Percentiles rank a stretch among this genome's conserved stretches.
phyloP scores from a whole-genome alignment of 192 early-diverging fungal genomes.

The Podila epigama region DNA sequence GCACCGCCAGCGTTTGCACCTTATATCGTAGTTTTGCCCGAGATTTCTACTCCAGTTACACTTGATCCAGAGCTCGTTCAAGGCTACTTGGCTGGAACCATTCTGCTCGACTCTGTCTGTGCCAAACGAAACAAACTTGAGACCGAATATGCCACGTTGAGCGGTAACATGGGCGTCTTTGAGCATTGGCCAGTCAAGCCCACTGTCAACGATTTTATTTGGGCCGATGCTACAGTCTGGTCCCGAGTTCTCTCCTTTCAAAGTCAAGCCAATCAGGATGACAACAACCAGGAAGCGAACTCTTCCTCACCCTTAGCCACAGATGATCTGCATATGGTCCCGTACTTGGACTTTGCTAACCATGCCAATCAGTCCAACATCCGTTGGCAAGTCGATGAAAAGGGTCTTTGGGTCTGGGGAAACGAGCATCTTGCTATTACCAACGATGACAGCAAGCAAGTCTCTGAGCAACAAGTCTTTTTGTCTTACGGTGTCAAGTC shows the following conservation, averaged over 20 bases:
- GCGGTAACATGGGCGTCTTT: slow-evolving; percentile 39
- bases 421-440: slow-evolving; percentile 23
- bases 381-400: slow-evolving; percentile 60
- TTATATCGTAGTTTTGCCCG: slow-evolving; percentile 68
- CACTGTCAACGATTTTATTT: slow-evolving; percentile 45
- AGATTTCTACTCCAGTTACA: slow-evolving; percentile 46
- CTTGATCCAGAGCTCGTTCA: slow-evolving; percentile 32
- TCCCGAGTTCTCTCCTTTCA: slow-evolving; percentile 67
- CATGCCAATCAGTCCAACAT: slow-evolving; percentile 61
- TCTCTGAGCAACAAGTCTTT: slow-evolving; percentile 55
- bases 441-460: slow-evolving; percentile 1
- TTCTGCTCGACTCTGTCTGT: slow-evolving; percentile 54
- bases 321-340: slow-evolving; percentile 68
- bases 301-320: too few relatives aligned
- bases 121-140: slow-evolving; percentile 59
- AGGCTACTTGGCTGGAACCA: slow-evolving; percentile 60
- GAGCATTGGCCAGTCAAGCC: slow-evolving; percentile 52
- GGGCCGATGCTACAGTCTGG: slow-evolving; percentile 79
- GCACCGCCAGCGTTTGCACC: slow-evolving; percentile 42
- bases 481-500: slow-evolving; percentile 76
- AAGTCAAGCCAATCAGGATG: slow-evolving; percentile 32
- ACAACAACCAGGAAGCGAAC: background rate
- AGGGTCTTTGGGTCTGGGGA: slow-evolving; percentile 43
- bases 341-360: slow-evolving; percentile 78
- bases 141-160: slow-evolving; percentile 54